phyloP scores from a whole-genome alignment of 805 yeast genomes.

The Nakazawaea siamensis region DNA sequence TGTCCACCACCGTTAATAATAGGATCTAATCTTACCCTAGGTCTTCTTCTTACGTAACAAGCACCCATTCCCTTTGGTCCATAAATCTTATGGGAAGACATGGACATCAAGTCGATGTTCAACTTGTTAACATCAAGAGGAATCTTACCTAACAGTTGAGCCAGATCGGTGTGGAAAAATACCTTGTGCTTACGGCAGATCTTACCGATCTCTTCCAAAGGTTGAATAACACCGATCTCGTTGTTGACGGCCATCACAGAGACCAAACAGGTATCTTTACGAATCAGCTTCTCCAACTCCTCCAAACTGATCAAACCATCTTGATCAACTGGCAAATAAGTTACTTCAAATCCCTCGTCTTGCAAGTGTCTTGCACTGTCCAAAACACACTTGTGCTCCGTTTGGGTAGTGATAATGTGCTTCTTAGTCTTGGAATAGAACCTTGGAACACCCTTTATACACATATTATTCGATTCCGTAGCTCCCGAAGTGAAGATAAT shows the following conservation, averaged over 20 bases:
- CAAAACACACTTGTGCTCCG: slow-evolving; percentile 98
- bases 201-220: slow-evolving; percentile 85
- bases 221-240: slow-evolving; percentile 97
- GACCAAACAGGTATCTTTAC: slow-evolving; percentile 86
- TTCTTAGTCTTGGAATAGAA: slow-evolving; percentile 85
- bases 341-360: slow-evolving; percentile 95
- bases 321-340: slow-evolving; percentile 75
- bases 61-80: slow-evolving; percentile 99
- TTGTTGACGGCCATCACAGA: slow-evolving; percentile 96
- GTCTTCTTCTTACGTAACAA: slow-evolving; percentile 90
- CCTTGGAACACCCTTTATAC: slow-evolving; percentile 90
- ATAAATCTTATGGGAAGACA: slow-evolving; percentile 92
- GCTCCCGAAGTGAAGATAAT: slow-evolving; percentile 97
- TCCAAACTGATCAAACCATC: slow-evolving; percentile 79
- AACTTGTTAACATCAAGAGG: slow-evolving; percentile 86
- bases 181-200: slow-evolving; percentile 83
- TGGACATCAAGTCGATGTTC: slow-evolving; percentile 89
- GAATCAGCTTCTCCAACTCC: slow-evolving; percentile 71
- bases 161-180: slow-evolving; percentile 96
- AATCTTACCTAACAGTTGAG: slow-evolving; percentile 94
- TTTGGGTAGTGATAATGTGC: slow-evolving; percentile 92
- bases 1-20: slow-evolving; percentile 97
- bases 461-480: slow-evolving; percentile 94
- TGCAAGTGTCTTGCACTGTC: slow-evolving; percentile 93
- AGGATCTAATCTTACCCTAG: slow-evolving; percentile 95